Evolutionary conservation across 768 basidiomycete species (phyloP).

Genomic region (Strobilomyces dryophilus): DNA sequence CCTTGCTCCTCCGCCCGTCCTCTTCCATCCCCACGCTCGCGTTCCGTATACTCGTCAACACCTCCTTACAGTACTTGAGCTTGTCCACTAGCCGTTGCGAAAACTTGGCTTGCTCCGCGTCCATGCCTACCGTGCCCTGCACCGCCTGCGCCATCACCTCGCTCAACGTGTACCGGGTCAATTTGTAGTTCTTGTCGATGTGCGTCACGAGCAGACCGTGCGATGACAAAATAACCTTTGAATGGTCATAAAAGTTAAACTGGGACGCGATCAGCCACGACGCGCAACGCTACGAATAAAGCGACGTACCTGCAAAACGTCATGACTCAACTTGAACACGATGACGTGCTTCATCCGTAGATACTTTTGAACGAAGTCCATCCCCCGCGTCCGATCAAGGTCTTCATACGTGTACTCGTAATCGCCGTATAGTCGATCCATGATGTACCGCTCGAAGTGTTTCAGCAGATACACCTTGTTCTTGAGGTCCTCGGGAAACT

Average conservation of each 20-base stretch:
- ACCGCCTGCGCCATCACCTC: conserved; percentile 63
- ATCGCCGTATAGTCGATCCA: conserved; percentile 82
- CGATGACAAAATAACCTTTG: conserved; percentile 86
- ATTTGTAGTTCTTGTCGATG: conserved; percentile 83
- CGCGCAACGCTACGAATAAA: not conserved
- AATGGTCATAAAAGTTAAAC: conserved; percentile 99
- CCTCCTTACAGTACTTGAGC: conserved; percentile 77
- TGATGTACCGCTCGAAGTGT: conserved; percentile 94
- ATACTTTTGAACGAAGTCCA: conserved; percentile 96
- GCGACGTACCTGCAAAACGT: conserved; percentile 81
- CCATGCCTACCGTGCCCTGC: conserved; percentile 24
- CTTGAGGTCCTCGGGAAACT: conserved; percentile 79
- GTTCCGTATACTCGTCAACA: conserved; percentile 64
- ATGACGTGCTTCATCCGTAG: conserved; percentile 96
- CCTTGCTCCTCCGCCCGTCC: conserved; percentile 11
- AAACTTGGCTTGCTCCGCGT: conserved; percentile 57
- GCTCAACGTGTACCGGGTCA: conserved; percentile 69
- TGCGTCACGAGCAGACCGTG: conserved; percentile 78
- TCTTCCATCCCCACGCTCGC: conserved; percentile 43
- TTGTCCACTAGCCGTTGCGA: conserved; percentile 68
- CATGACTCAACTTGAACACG: conserved; percentile 94
- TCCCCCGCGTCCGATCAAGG: conserved; percentile 61
- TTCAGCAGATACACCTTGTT: conserved; percentile 90
- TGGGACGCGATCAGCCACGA: conserved; percentile 27
- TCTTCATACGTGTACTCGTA: conserved; percentile 82